Percentiles rank a stretch among this genome's conserved stretches.
Conservation (phyloP, 2,329 filamentous ascomycete genomes). For the Colletotrichum theobromicola region DNA sequence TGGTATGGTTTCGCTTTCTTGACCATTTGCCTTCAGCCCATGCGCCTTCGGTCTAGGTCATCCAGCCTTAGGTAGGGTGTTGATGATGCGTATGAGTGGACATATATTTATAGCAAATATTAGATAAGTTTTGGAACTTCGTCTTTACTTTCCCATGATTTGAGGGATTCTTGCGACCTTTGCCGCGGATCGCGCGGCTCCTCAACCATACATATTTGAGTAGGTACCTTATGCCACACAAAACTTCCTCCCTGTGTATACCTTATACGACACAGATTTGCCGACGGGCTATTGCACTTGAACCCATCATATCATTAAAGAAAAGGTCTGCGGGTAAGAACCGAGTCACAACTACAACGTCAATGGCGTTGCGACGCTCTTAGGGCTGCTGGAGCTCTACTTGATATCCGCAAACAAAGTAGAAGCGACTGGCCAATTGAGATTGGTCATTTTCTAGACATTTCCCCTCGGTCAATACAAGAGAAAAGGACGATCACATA, state of each 20-base stretch:
- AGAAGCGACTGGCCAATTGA: background rate
- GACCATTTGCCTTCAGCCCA: background rate
- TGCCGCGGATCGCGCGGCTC: background rate
- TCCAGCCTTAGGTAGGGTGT: too few species aligned
- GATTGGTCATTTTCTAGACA: background rate
- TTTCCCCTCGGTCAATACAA: background rate
- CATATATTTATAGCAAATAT: background rate
- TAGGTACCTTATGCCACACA: too few species aligned
- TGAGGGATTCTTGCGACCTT: background rate
- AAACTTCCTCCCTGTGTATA: background rate
- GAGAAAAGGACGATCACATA: background rate
- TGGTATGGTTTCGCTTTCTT: background rate
- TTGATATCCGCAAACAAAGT: background rate
- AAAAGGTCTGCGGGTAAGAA: background rate
- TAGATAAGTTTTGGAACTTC: background rate
- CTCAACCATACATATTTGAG: background rate
- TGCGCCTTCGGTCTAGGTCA: background rate
- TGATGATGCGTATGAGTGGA: too few species aligned
- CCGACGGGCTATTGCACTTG: background rate
- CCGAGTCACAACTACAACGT: background rate
- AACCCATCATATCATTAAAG: background rate
- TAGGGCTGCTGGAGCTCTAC: background rate
- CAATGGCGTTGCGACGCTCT: background rate
- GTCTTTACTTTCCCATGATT: background rate
- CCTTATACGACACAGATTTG: background rate